Base-by-base conservation (phyloP, 1,284 basidiomycete genomes). In the Marasmius fiardii region DNA sequence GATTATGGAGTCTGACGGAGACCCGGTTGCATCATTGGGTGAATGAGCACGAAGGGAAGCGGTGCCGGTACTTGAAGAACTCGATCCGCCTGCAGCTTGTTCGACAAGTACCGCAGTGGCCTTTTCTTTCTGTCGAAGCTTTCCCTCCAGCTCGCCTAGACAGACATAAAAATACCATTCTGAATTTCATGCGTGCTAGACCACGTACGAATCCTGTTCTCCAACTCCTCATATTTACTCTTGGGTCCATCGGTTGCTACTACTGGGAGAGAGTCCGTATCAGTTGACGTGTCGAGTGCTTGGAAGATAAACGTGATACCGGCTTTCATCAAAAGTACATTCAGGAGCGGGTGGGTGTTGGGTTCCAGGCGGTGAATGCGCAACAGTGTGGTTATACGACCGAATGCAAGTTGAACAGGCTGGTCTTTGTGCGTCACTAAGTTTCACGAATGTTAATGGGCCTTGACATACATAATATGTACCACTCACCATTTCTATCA, bases 291-390 rank as follows among this genome's bases (percentile, higher is more conserved):
- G 47, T 16, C 45, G 23, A 41, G n/a, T n/a, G 11, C n/a, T 12
- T 10, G 20, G 3, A n/a, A 6, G 51, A 54, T 23, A 47, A 26
- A 35, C 10, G 41, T 48, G 26, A 16, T 20, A 65, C 70, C 21
- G 59, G 81, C 84, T 70, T 61, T 88, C 86, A 61, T 88, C 86
- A 61, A 82, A 88, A 28, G 85, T 88, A 63, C 86, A 89, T 54
- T 85, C 81, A 18, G 83, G 85, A 49, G 73, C 71, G 0, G 75
- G 65, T 2, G 83, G 79, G 48, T 85, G 64, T 41, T 73, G 71
- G 2, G 75, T 71, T 21, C 80, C 82, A 20, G 82, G 76, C 4
- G 77, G 73, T 20, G 82, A 78, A 68, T 85, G 85, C 5, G 78
- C 71, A 39, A 81, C 64, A 24, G 83, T 79, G 67, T 87, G 83